phyloP scores from a whole-genome alignment of 176 grass and related monocot genomes.

The Chrysopogon serrulatus region DNA sequence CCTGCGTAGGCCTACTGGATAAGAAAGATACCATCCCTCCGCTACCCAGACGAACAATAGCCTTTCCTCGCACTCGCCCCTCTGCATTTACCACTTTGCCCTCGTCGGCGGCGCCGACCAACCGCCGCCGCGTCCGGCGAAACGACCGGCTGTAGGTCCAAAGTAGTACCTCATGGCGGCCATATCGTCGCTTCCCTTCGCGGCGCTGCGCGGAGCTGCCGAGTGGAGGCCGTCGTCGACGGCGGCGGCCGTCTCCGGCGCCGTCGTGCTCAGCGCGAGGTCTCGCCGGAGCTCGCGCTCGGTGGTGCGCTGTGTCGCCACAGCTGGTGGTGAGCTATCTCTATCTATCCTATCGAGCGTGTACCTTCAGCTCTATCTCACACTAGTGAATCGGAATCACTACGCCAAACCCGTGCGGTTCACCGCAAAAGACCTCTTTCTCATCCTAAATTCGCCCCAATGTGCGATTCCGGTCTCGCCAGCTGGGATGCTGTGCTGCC shows the following conservation, averaged over 20 bases:
- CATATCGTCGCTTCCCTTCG: constrained; percentile 62
- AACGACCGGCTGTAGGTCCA: not conserved
- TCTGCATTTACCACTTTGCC: constrained; percentile 31
- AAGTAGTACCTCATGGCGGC: constrained; percentile 48
- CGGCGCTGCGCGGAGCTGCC: constrained; percentile 45
- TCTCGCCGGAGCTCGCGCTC: constrained; percentile 39
- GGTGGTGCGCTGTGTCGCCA: constrained; percentile 68
- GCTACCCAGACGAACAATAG: constrained; percentile 27
- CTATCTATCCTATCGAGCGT: not conserved
- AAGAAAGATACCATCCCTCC: constrained; percentile 43
- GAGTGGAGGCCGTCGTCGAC: constrained; percentile 44
- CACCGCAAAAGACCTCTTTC: not conserved
- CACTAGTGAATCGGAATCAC: not conserved
- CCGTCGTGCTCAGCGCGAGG: constrained; percentile 36
- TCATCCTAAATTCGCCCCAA: not conserved
- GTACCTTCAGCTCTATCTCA: not conserved
- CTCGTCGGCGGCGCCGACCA: constrained; percentile 36
- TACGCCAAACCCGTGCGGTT: not conserved
- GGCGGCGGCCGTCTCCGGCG: constrained; percentile 13
- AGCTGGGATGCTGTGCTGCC: not conserved
- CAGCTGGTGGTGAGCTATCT: constrained; percentile 59
- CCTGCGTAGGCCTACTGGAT: constrained; percentile 28
- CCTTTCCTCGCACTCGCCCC: constrained; percentile 39
- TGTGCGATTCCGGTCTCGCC: not conserved
- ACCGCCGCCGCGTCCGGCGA: constrained; percentile 12